Percentiles rank a stretch among this genome's conserved stretches.
Conservation (phyloP, 768 basidiomycete species). For the Boletus fagicola region DNA sequence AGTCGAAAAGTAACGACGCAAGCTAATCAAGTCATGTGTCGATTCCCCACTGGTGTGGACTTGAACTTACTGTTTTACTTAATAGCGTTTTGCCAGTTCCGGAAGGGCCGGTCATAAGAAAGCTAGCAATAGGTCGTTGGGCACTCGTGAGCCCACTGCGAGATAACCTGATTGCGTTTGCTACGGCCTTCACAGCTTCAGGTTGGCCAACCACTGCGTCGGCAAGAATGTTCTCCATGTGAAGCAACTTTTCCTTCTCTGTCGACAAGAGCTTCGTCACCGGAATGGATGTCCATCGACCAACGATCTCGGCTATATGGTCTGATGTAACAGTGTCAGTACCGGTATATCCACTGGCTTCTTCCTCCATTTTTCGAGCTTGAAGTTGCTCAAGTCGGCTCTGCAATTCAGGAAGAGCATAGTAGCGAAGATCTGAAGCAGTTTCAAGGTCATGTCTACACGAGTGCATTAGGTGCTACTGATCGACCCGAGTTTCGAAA, state of each 20-base stretch:
- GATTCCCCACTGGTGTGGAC: neutral
- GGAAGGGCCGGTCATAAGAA: conserved; percentile 89
- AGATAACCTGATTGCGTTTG: conserved; percentile 90
- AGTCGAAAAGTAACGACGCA: conserved; percentile 86
- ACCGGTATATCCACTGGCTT: conserved; percentile 51
- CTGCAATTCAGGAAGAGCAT: conserved; percentile 87
- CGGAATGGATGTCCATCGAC: conserved; percentile 90
- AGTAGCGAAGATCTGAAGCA: conserved; percentile 87
- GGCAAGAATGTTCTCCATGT: conserved; percentile 82
- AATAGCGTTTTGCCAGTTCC: conserved; percentile 91
- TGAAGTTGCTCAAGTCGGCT: conserved; percentile 66
- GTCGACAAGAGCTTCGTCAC: conserved; percentile 84
- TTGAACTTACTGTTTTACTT: conserved; percentile 72
- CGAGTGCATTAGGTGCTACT: neutral
- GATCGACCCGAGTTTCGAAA: neutral
- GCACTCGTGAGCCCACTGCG: conserved; percentile 92
- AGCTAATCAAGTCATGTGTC: conserved; percentile 48
- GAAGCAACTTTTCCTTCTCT: conserved; percentile 84
- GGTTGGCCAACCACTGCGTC: conserved; percentile 84
- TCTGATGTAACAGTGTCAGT: conserved; percentile 79
- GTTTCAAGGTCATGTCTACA: conserved; percentile 65
- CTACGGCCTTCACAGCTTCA: conserved; percentile 88
- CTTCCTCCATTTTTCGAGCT: conserved; percentile 73
- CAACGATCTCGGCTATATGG: conserved; percentile 92
- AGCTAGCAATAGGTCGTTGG: conserved; percentile 85